Evolutionary conservation across 441 rosid genomes (phyloP), one percentile per base, ranked within the genome.

Genomic region (Mallotus japonicus): DNA sequence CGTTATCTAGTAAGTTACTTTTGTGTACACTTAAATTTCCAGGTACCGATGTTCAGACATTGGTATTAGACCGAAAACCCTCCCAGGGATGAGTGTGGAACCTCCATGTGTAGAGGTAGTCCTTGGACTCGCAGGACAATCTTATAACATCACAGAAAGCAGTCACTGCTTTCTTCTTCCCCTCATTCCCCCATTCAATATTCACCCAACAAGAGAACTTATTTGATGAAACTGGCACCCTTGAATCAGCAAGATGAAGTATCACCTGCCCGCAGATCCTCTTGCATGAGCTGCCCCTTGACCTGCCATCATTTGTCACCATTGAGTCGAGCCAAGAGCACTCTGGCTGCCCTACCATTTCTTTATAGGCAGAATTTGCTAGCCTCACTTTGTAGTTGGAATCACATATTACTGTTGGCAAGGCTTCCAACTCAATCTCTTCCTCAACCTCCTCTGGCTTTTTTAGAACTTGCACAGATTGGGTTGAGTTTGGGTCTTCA

Each of bases 331-430:
- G 86, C 99, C 98, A 95, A 9, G 85, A 79, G 71, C 99, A 95
- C 72, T 92, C 98, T 0, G 98, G 99, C 69, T 95, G 97, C 16
- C 99, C 98, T 77, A 95, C 91, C 97, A 95, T 90, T 73, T 92
- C 96, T 74, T 85, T 95, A 81, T 89, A 95, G 0, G 95, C 96
- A 9, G 97, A 91, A 82, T 95, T 95, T 19, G 86, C 97, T 67
- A 92, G 70, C 79, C 93, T 89, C 66, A 92, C 96, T 72, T 77
- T 87, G 81, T 89, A 86, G 78, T 82, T 90, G 11, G 97, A 88
- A 75, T 95, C 95, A 0, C 96, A 80, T 60, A 95, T 82, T 63
- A 95, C 83, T 1, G 88, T 81, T 1, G 99, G 99, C 19, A 90
- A 76, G 40, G 71, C 68, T 54, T 91, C 93, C 0, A 87, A 85